Percentiles rank a stretch among this genome's conserved stretches.
Conservation (phyloP, 805 yeast species). For the Wickerhamomyces queroliae region DNA sequence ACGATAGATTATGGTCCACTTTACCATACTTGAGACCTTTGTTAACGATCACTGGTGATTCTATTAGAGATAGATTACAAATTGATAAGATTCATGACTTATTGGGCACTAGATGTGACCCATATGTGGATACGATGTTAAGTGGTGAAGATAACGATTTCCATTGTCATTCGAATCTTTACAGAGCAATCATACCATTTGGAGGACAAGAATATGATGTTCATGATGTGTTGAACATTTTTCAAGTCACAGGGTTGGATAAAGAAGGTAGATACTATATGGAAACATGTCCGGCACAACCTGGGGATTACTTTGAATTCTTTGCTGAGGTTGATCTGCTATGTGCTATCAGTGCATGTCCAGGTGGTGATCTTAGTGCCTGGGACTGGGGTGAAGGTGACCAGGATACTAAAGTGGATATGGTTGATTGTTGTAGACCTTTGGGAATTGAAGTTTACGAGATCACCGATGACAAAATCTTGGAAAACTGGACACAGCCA, state of each 20-base stretch:
- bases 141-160: slow-evolving; percentile 61
- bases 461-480: slow-evolving; percentile 39
- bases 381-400: slow-evolving; percentile 71
- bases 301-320: slow-evolving; percentile 56
- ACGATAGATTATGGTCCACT: slow-evolving; percentile 60
- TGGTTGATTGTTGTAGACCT: slow-evolving; percentile 60
- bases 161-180: slow-evolving; percentile 63
- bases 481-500: slow-evolving; percentile 48
- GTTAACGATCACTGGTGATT: slow-evolving; percentile 58
- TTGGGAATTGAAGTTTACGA: slow-evolving; percentile 56
- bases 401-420: slow-evolving; percentile 37
- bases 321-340: slow-evolving; percentile 62
- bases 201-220: slow-evolving; percentile 64
- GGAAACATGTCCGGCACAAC: slow-evolving; percentile 63
- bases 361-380: slow-evolving; percentile 61
- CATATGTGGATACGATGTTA: slow-evolving; percentile 57
- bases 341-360: slow-evolving; percentile 62
- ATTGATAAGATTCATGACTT: slow-evolving; percentile 64
- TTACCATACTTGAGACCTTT: slow-evolving; percentile 61
- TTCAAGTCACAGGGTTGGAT: slow-evolving; percentile 63
- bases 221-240: slow-evolving; percentile 64
- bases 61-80: slow-evolving; percentile 51
- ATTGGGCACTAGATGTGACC: slow-evolving; percentile 65
- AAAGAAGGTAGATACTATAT: slow-evolving; percentile 62
- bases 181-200: slow-evolving; percentile 50